Conservation (phyloP, 768 basidiomycete species). For the Udeniomyces megalosporus region DNA sequence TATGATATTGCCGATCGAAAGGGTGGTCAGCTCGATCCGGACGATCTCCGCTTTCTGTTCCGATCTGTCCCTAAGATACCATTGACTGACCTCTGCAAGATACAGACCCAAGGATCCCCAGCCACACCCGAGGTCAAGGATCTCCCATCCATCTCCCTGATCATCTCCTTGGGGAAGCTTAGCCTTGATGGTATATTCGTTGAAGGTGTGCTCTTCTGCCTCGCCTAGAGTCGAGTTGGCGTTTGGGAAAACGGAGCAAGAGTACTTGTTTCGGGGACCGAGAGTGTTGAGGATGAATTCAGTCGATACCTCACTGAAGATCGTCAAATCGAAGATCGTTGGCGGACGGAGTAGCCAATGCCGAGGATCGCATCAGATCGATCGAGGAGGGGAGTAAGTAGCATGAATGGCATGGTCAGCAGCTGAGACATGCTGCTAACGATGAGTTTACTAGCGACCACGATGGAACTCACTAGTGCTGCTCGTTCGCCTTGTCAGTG, state of each 20-base stretch:
- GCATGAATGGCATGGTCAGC: no score
- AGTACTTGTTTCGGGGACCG: slow-evolving; percentile 52
- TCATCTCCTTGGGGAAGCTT: slow-evolving; percentile 32
- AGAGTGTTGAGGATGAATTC: slow-evolving; percentile 50
- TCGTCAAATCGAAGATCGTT: neutral
- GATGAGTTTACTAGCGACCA: no score
- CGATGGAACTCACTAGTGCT: slow-evolving; percentile 37
- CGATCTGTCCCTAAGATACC: neutral
- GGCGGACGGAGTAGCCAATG: slow-evolving; percentile 16
- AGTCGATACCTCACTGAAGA: slow-evolving; percentile 37
- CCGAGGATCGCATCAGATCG: no score
- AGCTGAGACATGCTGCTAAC: no score
- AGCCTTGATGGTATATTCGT: slow-evolving; percentile 51
- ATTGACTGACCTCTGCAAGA: slow-evolving; percentile 40
- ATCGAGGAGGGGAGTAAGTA: no score
- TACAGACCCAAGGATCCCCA: slow-evolving; percentile 59
- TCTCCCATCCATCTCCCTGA: slow-evolving; percentile 41
- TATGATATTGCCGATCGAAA: neutral
- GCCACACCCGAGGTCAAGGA: slow-evolving; percentile 56
- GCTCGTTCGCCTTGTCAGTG: slow-evolving; percentile 54
- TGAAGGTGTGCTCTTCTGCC: slow-evolving; percentile 50
- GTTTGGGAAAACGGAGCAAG: slow-evolving; percentile 47
- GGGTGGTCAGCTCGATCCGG: neutral
- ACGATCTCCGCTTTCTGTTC: neutral
- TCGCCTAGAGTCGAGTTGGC: slow-evolving; percentile 42